Evolutionary conservation across 164 flowering plant species (phyloP).

Genomic region (Vitis riparia): DNA sequence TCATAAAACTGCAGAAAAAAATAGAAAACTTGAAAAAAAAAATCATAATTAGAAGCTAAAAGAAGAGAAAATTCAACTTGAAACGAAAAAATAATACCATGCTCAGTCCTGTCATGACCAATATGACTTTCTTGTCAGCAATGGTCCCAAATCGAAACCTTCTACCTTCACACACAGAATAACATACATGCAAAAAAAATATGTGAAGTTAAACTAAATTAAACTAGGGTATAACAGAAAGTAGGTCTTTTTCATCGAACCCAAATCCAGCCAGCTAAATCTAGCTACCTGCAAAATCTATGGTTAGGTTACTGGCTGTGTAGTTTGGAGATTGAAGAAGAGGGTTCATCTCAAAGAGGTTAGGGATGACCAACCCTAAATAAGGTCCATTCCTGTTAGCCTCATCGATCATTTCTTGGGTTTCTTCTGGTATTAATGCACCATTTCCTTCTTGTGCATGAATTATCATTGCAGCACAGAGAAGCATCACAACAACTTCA

Average conservation of each 20-base stretch:
- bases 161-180: slow-evolving; percentile 9
- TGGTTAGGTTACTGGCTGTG: not conserved
- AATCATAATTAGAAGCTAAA: not conserved
- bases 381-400: slow-evolving; percentile 13
- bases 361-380: slow-evolving; percentile 13
- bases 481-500: not conserved
- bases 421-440: not conserved
- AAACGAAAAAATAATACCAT: slow-evolving; percentile 11
- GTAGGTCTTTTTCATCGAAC: too few relatives aligned
- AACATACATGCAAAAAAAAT: too few relatives aligned
- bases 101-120: slow-evolving; percentile 30
- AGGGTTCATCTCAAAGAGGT: slow-evolving; percentile 17
- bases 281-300: slow-evolving; percentile 11
- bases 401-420: not conserved
- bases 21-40: not conserved
- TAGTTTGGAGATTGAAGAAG: slow-evolving; percentile 9
- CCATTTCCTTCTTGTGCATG: not conserved
- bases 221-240: too few relatives aligned
- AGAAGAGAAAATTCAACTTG: too few relatives aligned
- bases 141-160: slow-evolving; percentile 26
- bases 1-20: not conserved
- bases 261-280: too few relatives aligned
- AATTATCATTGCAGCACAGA: not conserved
- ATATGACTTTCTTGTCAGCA: slow-evolving; percentile 14
- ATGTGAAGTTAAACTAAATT: too few relatives aligned